These are phyloP conservation scores for Exophiala sideris DNA, from an alignment of 2,329 filamentous ascomycete species.

Conservation along the genomic window DNA sequence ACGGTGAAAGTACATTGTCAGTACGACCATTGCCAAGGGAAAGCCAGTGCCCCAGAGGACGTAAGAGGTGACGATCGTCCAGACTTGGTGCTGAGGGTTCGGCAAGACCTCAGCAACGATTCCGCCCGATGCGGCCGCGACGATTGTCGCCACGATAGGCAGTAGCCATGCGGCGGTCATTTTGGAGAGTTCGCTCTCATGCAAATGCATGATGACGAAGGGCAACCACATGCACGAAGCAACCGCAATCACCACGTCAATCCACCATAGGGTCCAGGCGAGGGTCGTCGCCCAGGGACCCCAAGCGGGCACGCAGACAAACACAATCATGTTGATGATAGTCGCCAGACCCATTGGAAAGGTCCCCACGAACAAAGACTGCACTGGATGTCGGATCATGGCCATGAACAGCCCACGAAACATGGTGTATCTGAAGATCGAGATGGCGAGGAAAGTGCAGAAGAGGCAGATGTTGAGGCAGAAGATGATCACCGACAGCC, in stretches of 20 bases:
- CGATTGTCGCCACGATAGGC: constrained; percentile 64
- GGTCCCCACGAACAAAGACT: constrained; percentile 63
- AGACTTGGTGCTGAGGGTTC: constrained; percentile 53
- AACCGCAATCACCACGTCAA: constrained; percentile 46
- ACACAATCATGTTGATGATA: constrained; percentile 60
- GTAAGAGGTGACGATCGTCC: constrained; percentile 63
- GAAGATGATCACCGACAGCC: constrained; percentile 54
- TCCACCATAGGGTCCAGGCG: constrained; percentile 51
- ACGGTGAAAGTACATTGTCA: constrained; percentile 68
- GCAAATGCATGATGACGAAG: constrained; percentile 41
- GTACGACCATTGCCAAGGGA: constrained; percentile 58
- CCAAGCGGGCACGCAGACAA: constrained; percentile 56
- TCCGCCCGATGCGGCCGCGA: constrained; percentile 63
- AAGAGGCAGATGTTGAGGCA: constrained; percentile 59
- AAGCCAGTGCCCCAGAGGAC: constrained; percentile 66
- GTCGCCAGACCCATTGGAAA: constrained; percentile 65
- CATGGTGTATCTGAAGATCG: constrained; percentile 56
- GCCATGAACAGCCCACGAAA: constrained; percentile 62
- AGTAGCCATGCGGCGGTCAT: constrained; percentile 66
- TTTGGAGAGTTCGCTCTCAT: constrained; percentile 44
- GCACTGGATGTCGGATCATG: constrained; percentile 62
- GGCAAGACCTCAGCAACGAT: constrained; percentile 59
- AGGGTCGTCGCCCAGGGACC: constrained; percentile 49
- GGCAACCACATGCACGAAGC: constrained; percentile 45
- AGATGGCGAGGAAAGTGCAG: constrained; percentile 51